Conservation (phyloP, 768 basidiomycete genomes). For the Termitomyces sp. region DNA sequence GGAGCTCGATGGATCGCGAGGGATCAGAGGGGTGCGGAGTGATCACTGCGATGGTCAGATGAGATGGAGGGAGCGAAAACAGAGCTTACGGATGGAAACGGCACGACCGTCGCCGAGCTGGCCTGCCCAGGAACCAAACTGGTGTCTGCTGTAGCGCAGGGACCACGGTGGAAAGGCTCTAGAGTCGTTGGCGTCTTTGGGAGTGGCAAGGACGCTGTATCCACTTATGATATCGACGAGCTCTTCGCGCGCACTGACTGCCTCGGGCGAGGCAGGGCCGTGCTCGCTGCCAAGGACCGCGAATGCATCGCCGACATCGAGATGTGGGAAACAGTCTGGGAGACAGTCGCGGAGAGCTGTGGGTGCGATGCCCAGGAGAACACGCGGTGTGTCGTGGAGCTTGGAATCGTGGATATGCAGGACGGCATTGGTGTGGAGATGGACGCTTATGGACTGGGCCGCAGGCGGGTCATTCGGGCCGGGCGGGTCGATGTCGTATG, state of each 20-base stretch:
- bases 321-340: too few species aligned
- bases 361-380: constrained; percentile 70
- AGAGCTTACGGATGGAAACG: constrained; percentile 58
- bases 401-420: constrained; percentile 40
- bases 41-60: constrained; percentile 45
- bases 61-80: not conserved
- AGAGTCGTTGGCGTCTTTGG: constrained; percentile 6
- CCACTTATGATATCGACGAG: constrained; percentile 82
- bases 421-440: constrained; percentile 13
- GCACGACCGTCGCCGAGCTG: constrained; percentile 96
- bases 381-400: constrained; percentile 44
- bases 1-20: constrained; percentile 68
- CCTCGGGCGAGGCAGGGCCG: constrained; percentile 25
- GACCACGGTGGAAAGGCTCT: constrained; percentile 73
- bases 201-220: constrained; percentile 59
- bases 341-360: constrained; percentile 68
- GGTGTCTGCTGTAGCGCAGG: constrained; percentile 86
- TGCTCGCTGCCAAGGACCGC: constrained; percentile 47
- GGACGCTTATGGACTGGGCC: constrained; percentile 31
- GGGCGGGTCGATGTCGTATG: constrained; percentile 63
- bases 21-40: constrained; percentile 64
- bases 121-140: constrained; percentile 87
- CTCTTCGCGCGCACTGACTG: constrained; percentile 51
- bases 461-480: constrained; percentile 26
- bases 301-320: constrained; percentile 86